A percentile compares a stretch with the other conserved stretches of the same genome.
Evolutionary conservation across 1,139 yeast genomes (phyloP).

Genomic region (Komagataea norvegica): DNA sequence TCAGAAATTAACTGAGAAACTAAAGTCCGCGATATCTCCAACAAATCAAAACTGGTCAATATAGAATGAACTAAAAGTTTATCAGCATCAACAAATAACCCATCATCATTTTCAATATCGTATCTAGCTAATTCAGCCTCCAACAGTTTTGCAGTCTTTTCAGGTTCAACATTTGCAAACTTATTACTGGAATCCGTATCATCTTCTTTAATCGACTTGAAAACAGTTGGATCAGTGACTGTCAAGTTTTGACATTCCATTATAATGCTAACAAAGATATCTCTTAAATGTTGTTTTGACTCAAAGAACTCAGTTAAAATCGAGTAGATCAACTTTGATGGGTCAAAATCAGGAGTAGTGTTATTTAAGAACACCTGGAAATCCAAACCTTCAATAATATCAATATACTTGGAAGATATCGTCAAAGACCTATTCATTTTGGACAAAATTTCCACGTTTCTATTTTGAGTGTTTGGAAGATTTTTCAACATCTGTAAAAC

Average conservation of each 20-base stretch:
- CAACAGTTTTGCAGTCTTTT: conserved; percentile 47
- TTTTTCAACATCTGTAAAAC: conserved; percentile 36
- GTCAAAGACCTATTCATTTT: conserved; percentile 50
- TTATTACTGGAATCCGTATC: conserved; percentile 39
- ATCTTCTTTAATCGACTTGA: conserved; percentile 57
- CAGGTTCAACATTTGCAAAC: conserved; percentile 39
- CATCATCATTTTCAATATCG: conserved; percentile 40
- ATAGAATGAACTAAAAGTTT: conserved; percentile 43
- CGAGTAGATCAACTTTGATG: conserved; percentile 47
- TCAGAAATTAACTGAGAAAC: conserved; percentile 62
- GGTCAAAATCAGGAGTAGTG: conserved; percentile 21
- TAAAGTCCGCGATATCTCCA: conserved; percentile 40
- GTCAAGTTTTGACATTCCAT: conserved; percentile 70
- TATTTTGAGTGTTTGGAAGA: conserved; percentile 34
- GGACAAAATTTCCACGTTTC: conserved; percentile 51
- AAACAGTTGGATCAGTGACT: conserved; percentile 68
- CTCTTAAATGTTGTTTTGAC: conserved; percentile 69
- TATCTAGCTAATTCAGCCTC: conserved; percentile 44
- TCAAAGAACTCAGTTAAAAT: conserved; percentile 70
- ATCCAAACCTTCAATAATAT: conserved; percentile 56
- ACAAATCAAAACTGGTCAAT: conserved; percentile 40
- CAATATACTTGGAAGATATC: conserved; percentile 45
- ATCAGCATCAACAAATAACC: conserved; percentile 47
- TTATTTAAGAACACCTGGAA: conserved; percentile 36
- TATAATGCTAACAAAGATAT: conserved; percentile 53